Evolutionary conservation across 495 filamentous ascomycete species (phyloP).

Genomic region (Bathelium albidoporum): DNA sequence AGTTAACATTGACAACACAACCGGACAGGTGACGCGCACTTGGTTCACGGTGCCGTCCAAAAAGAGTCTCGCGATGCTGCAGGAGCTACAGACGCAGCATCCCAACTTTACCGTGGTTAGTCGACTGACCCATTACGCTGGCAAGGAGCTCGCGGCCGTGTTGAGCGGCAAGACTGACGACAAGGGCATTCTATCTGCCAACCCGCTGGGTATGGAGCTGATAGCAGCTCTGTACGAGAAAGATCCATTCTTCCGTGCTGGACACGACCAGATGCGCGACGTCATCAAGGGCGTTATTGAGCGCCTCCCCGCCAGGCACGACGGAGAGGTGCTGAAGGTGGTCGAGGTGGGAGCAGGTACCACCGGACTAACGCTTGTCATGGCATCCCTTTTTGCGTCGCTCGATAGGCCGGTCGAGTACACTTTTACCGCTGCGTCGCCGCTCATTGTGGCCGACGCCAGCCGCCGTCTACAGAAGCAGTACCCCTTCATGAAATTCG

Average conservation of each 20-base stretch:
- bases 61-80: not conserved
- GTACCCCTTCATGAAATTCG: not conserved
- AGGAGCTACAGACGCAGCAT: not conserved
- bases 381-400: not conserved
- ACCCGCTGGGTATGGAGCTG: not conserved
- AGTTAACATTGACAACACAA: slow-evolving; percentile 28
- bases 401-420: slow-evolving; percentile 37
- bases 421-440: slow-evolving; percentile 17
- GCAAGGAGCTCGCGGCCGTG: not conserved
- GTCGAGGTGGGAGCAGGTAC: not conserved
- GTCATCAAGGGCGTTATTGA: not conserved
- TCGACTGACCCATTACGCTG: not conserved
- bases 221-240: not conserved
- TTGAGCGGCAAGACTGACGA: not conserved
- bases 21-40: not conserved
- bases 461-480: not conserved
- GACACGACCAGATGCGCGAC: not conserved
- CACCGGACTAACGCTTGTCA: not conserved
- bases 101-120: not conserved
- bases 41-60: not conserved
- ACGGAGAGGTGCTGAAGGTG: not conserved
- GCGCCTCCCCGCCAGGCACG: not conserved
- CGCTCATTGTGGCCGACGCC: not conserved
- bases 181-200: not conserved
- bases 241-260: not conserved